phyloP scores from a whole-genome alignment of 2,329 filamentous ascomycete genomes.

The Kalaharituber pfeilii region DNA sequence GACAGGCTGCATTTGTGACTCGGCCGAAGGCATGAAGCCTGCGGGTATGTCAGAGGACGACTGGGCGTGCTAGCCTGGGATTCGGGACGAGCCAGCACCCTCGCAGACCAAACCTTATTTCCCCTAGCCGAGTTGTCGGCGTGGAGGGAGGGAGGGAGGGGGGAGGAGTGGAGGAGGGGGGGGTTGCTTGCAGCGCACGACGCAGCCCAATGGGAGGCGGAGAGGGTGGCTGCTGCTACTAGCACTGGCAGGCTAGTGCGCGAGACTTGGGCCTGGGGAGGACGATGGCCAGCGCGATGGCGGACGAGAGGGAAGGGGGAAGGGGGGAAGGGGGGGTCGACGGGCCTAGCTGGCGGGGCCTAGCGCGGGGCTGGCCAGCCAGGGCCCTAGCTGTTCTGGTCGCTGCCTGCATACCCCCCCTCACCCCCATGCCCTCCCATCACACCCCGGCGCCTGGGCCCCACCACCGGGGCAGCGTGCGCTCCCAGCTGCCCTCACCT shows the following conservation, averaged over 20 bases:
- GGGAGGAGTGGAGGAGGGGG: no score
- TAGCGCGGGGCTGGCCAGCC: not conserved
- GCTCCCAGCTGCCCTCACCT: not conserved
- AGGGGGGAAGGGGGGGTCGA: not conserved
- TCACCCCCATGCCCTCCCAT: not conserved
- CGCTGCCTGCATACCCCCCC: not conserved
- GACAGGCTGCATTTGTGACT: no score
- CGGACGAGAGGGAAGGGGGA: not conserved
- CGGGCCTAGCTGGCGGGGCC: not conserved
- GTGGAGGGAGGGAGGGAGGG: no score
- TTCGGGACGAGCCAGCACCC: no score
- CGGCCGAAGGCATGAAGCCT: no score
- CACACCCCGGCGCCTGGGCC: not conserved
- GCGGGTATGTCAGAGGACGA: no score
- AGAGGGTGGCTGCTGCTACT: not conserved
- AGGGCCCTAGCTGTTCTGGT: not conserved
- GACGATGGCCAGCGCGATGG: not conserved
- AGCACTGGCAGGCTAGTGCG: not conserved
- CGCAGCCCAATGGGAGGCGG: not conserved
- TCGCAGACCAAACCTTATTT: no score
- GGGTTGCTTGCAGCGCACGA: no score
- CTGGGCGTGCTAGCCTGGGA: no score
- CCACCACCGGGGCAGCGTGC: not conserved
- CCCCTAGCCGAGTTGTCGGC: no score
- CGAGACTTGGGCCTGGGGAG: not conserved